phyloP scores from a whole-genome alignment of 1,284 basidiomycete species.

The Grifola frondosa region DNA sequence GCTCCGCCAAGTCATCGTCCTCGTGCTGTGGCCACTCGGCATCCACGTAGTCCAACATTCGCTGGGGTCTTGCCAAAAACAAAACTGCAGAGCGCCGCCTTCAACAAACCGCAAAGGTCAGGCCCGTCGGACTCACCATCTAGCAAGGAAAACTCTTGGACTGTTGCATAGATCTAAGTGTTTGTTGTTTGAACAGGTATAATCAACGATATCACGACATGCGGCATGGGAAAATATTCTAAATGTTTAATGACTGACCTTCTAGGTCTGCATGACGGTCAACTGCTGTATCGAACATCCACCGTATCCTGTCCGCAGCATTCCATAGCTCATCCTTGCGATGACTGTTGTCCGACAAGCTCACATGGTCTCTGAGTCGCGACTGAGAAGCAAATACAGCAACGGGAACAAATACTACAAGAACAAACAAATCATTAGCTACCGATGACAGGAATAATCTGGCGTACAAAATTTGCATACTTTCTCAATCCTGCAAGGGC shows the following conservation, averaged over 20 bases:
- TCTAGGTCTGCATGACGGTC: conserved; percentile 15
- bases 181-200: conserved; percentile 39
- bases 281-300: conserved; percentile 16
- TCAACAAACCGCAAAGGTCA: too few relatives aligned
- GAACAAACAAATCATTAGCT: neutral
- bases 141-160: conserved; percentile 29
- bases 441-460: too few relatives aligned
- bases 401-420: neutral
- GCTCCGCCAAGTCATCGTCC: conserved; percentile 1
- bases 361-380: neutral
- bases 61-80: conserved; percentile 11
- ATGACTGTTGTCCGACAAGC: conserved; percentile 2
- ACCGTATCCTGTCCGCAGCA: conserved; percentile 18
- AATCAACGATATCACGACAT: too few relatives aligned
- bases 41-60: conserved; percentile 3
- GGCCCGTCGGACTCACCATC: conserved; percentile 27
- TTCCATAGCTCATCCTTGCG: conserved; percentile 25
- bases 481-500: conserved; percentile 26
- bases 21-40: conserved; percentile 3
- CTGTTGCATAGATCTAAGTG: conserved; percentile 26
- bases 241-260: conserved; percentile 2
- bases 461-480: too few relatives aligned
- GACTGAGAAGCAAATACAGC: neutral
- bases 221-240: conserved; percentile 8
- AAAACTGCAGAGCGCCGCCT: conserved; percentile 14